Evolutionary conservation across 2,329 filamentous ascomycete species (phyloP), one percentile per base, ranked within the genome.

Genomic region (Fusarium sp.): DNA sequence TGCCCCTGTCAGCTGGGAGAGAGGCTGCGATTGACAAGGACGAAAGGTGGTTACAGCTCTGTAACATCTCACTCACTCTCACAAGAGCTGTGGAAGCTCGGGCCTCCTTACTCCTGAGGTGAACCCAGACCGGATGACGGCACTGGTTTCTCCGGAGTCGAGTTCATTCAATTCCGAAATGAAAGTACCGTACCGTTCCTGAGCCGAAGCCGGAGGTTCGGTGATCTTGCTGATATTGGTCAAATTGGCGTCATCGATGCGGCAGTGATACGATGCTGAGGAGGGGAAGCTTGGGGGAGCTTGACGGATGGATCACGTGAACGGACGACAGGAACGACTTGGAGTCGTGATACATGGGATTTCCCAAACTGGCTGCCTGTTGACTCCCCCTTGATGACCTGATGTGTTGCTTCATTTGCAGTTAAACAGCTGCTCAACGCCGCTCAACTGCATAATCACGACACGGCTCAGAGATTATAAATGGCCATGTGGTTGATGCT

Each of bases 51-150:
- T 61, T 31, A 32, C 26, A 40, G 53, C 49, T 56, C 50, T 61
- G 61, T 61, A 65, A 53, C 32, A 64, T 65, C 46, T 64, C 61
- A 65, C 56, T 41, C 53, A 65, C 56, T 41, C 53, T 36, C 22
- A 42, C 24, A 38, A 46, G 19, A 54, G 48, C 54, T 55, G 29
- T 31, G 29, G 45, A 19, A 62, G 61, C 61, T 65, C 36, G 40
- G 52, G 44, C 61, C 52, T 45, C 26, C 25, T 22, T 22, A 32
- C 31, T 32, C 31, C 51, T 51, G 36, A 22, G 46, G 19, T 42
- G 26, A 25, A 47, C n/a, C 38, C 36, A 22, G 32, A 36, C 13
- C 57, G 61, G 61, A 46, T 32, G 29, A 25, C 61, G 62, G 62
- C 47, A 10, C 22, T 35, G 22, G 62, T 65, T 65, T 65, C 53